Evolutionary conservation across 371 early-diverging fungal species (phyloP).

Genomic region (Mortierella sp.): DNA sequence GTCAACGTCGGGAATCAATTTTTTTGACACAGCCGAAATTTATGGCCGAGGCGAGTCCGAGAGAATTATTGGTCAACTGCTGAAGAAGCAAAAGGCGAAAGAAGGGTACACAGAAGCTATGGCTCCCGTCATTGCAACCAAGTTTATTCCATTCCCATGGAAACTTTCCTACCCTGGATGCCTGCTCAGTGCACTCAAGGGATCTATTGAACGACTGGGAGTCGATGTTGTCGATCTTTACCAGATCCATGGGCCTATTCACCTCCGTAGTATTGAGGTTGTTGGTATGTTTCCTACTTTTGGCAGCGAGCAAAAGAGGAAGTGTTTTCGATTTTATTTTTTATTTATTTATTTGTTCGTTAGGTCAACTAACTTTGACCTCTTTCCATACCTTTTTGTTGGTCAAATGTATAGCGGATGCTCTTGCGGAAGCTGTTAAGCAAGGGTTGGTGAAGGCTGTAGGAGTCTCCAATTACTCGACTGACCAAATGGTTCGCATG

Average conservation of each 20-base stretch:
- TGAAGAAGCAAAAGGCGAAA: slow-evolving; percentile 23
- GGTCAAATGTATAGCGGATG: slow-evolving; percentile 48
- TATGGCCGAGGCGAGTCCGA: slow-evolving; percentile 70
- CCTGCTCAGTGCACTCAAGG: slow-evolving; percentile 59
- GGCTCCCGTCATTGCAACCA: slow-evolving; percentile 61
- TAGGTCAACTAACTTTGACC: neutral
- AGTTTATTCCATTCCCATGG: slow-evolving; percentile 58
- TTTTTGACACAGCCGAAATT: slow-evolving; percentile 59
- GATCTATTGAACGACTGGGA: slow-evolving; percentile 64
- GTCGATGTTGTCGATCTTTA: slow-evolving; percentile 71
- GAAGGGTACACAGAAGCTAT: slow-evolving; percentile 17
- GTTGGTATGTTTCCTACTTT: slow-evolving; percentile 51
- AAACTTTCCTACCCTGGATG: slow-evolving; percentile 57
- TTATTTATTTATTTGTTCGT: neutral
- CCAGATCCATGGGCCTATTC: slow-evolving; percentile 79
- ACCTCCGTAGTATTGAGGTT: slow-evolving; percentile 58
- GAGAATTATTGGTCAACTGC: slow-evolving; percentile 55
- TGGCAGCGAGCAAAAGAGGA: neutral
- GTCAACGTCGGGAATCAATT: slow-evolving; percentile 40
- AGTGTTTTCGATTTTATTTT: neutral
- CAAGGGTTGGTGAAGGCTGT: slow-evolving; percentile 68
- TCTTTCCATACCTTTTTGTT: neutral
- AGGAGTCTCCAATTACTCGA: slow-evolving; percentile 75
- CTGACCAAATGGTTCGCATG: slow-evolving; percentile 59
- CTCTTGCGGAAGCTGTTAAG: slow-evolving; percentile 63